Base-by-base conservation (phyloP, 1,284 basidiomycete species). In the Pseudomicrostroma phylloplanum region DNA sequence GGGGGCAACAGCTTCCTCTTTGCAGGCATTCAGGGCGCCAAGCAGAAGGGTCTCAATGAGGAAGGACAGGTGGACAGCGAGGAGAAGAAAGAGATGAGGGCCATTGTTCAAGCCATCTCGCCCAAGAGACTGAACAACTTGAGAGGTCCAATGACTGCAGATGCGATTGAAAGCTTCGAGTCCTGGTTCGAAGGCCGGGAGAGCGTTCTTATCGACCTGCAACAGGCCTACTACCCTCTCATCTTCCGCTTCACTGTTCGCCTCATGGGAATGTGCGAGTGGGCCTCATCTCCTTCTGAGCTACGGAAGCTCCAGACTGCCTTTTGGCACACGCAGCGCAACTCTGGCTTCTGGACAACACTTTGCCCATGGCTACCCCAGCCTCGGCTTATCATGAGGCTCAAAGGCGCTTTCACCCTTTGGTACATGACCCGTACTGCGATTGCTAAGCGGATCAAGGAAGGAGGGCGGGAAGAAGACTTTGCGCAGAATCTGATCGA, bases 1-100 rank as follows among this genome's bases (percentile, higher is more conserved):
- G 46, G 43, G 26, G 63, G 63, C 23, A 64, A 64, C 57, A 56
- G 30, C 30, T 64, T 64, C 26, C 57, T 64, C 39, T 64, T 64
- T 36, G 63, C 63, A 12, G 63, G 63, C 23, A 64, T 64, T 40
- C 36, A 46, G 25, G 63, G 63, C 55, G 63, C 63, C 19, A 40
- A 55, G 17, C 63, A 64, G 42, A 62, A 62, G 43, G 63, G 63
- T 26, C 30, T 63, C 13, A 51, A 62, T 39, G 61, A 57, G 46
- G 39, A 59, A 19, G 69, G 69, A 12, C 64, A 57, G 60, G 70
- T 71, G 59, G 69, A 68, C 39, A 68, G 60, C 36, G 65, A 66
- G 39, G 72, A 70, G 62, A 40, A 68, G 59, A 55, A 66, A 25
- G 71, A 72, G 56, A 73, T 64, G 63, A 64, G 39, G 53, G 56